A percentile compares a stretch with the other conserved stretches of the same genome.
Evolutionary conservation across 148 eudicot genomes (phyloP).

Genomic region (Amaranthus hypochondriacus): DNA sequence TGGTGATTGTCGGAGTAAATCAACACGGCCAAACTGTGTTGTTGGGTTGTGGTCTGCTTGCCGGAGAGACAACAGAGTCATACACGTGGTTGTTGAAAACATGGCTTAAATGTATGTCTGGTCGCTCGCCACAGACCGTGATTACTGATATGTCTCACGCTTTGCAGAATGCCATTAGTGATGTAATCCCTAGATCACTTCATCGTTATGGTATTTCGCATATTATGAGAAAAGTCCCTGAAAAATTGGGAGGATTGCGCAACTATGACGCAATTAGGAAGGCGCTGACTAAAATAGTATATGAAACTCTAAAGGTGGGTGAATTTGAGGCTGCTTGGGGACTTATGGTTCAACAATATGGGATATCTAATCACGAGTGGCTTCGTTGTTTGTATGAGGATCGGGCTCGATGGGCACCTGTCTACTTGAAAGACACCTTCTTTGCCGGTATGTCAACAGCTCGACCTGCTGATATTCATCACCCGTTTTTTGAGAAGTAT

Average conservation of each 20-base stretch:
- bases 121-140: constrained; percentile 53
- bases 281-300: constrained; percentile 43
- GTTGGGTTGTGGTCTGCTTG: constrained; percentile 67
- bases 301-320: constrained; percentile 49
- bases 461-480: constrained; percentile 39
- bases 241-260: constrained; percentile 58
- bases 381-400: constrained; percentile 59
- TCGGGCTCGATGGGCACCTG: constrained; percentile 67
- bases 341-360: constrained; percentile 51
- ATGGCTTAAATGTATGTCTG: constrained; percentile 52
- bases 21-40: constrained; percentile 67
- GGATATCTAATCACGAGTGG: constrained; percentile 58
- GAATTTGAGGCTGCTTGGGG: constrained; percentile 80
- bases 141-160: constrained; percentile 58
- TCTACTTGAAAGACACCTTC: constrained; percentile 58
- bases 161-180: constrained; percentile 46
- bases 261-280: constrained; percentile 55
- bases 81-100: constrained; percentile 66
- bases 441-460: constrained; percentile 64
- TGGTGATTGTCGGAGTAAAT: constrained; percentile 66
- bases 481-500: constrained; percentile 51
- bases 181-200: constrained; percentile 53
- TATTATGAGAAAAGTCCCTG: constrained; percentile 63
- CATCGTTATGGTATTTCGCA: constrained; percentile 62
- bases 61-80: constrained; percentile 50